Base-by-base conservation (phyloP, 164 flowering plant species). In the Taxillus chinensis region DNA sequence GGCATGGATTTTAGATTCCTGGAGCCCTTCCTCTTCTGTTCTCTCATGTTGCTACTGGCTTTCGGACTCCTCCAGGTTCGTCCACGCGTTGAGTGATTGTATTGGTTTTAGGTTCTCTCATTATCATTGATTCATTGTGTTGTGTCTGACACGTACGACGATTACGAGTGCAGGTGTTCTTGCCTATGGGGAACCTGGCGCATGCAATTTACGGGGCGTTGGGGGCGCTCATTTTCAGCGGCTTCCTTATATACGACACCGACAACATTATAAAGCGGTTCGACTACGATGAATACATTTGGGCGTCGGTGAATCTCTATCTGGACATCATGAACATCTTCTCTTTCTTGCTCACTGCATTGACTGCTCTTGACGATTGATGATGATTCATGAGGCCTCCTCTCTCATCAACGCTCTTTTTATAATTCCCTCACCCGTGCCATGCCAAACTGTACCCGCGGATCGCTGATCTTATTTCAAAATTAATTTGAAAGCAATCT, bases 1-100 rank as follows among this genome's bases (percentile, higher is more conserved):
- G 86, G 86, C 45, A 62, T 76, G 3, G 86, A 80, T 63, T 82
- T 80, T 65, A 63, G 55, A 60, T 82, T 82, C 40, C 80, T 80
- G 6, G 86, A 80, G 1, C 86, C 86, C 11, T 82, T 82, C 46
- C 49, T 80, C 60, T 78, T 72, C 59, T 77, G 64, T 45, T 45
- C 81, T 0, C 7, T 77, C 7, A 41, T 79, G 40, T 66, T 76
- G 8, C 80, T 79, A 1, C 9, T 74, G 7, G 59, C 70, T 3
- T 79, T 77, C 55, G 61, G 42, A 8, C 7, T 79, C n/a, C 70
- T 82, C 27, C 80, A 75, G 82, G 83, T 79, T 45, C 5, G 15
- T 27, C 27, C 27, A 2, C 27, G 27, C 27, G 27, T 27, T 27
- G 27, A 27, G 27, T 27, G 2, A 27, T 27, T 27, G 27, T 27